Evolutionary conservation across 2,329 filamentous ascomycete species (phyloP).

Genomic region (Fusarium annulatum): DNA sequence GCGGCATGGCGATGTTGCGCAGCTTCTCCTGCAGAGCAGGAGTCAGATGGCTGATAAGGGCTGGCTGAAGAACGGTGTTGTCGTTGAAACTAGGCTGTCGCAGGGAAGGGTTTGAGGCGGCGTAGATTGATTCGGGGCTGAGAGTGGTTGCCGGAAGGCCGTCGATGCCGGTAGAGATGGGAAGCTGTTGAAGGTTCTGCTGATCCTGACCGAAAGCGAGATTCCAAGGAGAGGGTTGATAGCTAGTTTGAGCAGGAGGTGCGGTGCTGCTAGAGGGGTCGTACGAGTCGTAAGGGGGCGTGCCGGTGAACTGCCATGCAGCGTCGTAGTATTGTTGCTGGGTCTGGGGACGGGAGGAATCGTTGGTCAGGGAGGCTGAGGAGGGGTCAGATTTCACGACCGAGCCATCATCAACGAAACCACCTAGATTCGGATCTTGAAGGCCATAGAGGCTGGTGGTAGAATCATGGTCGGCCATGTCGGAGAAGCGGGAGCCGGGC

Average conservation of each 20-base stretch:
- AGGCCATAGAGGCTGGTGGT: conserved; percentile 57
- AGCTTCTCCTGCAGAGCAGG: conserved; percentile 70
- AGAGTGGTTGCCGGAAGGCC: conserved; percentile 49
- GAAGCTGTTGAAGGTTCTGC: conserved; percentile 49
- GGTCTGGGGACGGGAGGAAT: conserved; percentile 51
- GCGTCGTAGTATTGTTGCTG: conserved; percentile 50
- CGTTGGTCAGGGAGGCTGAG: conserved; percentile 44
- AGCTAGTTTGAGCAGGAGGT: conserved; percentile 49
- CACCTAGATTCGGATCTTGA: conserved; percentile 54
- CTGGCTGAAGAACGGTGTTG: conserved; percentile 45
- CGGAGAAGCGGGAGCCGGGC: conserved; percentile 45
- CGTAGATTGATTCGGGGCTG: conserved; percentile 52
- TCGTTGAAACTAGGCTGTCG: conserved; percentile 47
- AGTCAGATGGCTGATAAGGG: conserved; percentile 56
- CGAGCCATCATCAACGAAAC: conserved; percentile 51
- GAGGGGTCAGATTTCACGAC: conserved; percentile 49
- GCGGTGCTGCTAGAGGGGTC: conserved; percentile 52
- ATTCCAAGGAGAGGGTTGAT: conserved; percentile 51
- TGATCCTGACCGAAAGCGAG: conserved; percentile 47
- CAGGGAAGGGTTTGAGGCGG: conserved; percentile 41
- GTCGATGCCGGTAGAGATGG: conserved; percentile 49
- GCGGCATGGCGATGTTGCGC: conserved; percentile 72
- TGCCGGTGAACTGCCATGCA: conserved; percentile 62
- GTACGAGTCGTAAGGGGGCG: conserved; percentile 60
- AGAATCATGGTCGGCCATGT: conserved; percentile 56